Evolutionary conservation across 2,329 filamentous ascomycete species (phyloP), one percentile per base, ranked within the genome.

Genomic region (Diplodia sapinea): DNA sequence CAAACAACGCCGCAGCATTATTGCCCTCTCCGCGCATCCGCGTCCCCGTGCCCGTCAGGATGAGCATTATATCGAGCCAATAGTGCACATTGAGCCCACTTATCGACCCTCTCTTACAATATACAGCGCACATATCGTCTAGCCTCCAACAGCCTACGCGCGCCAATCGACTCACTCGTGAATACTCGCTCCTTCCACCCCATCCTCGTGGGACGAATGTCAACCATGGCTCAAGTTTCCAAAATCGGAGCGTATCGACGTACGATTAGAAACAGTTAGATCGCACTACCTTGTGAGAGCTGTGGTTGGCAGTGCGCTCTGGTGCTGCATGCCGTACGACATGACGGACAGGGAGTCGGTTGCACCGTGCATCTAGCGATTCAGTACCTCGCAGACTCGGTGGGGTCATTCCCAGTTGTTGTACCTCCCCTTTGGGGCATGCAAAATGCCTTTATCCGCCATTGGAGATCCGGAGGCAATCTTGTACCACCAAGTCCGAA

Each of bases 311-410:
- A 51, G 31, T 26, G 36, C 47, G 12, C n/a, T 15, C 47, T 52
- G 50, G 47, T 17, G 59, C 47, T 51, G 59, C 43, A 63, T 49
- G 47, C 59, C 31, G 59, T 63, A 51, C 59, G 43, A 63, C 59
- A 23, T 15, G 17, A 29, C 7, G 47, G 20, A 31, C 59, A 63
- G 36, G 59, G 47, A 51, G 38, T 5, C n/a, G n/a, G 47, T 63
- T 63, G 47, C 43, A 63, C 59, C 59, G 59, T 63, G 43, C 59
- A 51, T 51, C n/a, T n/a, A 17, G 17, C 59, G 36, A 20, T n/a
- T 31, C 31, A 51, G 23, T 33, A 23, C 38, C 26, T 33, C 57
- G 57, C 43, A 50, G 31, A 31, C 13, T n/a, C 23, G 23, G 20
- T 59, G 20, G 43, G 43, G 43, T 47, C 43, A 47, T 47, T 20